A percentile compares a stretch with the other conserved stretches of the same genome.
Evolutionary conservation across 2,329 filamentous ascomycete genomes (phyloP).

Genomic region (Ilyonectria sp.): DNA sequence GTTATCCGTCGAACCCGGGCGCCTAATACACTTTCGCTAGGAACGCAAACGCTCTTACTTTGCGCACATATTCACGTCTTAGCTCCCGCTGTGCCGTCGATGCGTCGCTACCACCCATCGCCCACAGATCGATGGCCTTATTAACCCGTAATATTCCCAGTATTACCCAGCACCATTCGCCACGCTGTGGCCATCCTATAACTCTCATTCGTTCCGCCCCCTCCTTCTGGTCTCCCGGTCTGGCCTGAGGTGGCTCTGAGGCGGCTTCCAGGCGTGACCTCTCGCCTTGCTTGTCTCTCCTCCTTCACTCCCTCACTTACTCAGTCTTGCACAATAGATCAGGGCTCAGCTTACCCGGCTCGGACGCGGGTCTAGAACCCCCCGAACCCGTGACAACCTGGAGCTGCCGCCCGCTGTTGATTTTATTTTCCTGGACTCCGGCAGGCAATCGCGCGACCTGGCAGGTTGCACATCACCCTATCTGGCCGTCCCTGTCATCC

Average conservation of each 20-base stretch:
- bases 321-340: neutral
- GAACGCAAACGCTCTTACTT: no score
- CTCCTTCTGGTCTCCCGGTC: neutral
- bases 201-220: neutral
- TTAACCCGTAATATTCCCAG: neutral
- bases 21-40: neutral
- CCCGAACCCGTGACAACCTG: slow-evolving; percentile 5
- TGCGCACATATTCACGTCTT: no score
- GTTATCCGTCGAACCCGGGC: neutral
- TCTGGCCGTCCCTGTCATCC: slow-evolving; percentile 17
- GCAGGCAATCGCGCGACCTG: slow-evolving; percentile 41
- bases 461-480: slow-evolving; percentile 16
- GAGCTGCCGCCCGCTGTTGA: neutral
- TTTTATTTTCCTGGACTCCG: slow-evolving; percentile 7
- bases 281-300: neutral
- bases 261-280: neutral
- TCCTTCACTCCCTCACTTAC: neutral
- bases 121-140: neutral
- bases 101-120: neutral
- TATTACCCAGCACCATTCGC: neutral
- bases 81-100: no score
- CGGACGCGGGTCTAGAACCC: neutral
- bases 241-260: neutral
- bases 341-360: no score
- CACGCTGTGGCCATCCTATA: neutral